These are phyloP conservation scores for Artemisia tridentata DNA, from an alignment of 129 eudicot genomes.

Conservation along the genomic window DNA sequence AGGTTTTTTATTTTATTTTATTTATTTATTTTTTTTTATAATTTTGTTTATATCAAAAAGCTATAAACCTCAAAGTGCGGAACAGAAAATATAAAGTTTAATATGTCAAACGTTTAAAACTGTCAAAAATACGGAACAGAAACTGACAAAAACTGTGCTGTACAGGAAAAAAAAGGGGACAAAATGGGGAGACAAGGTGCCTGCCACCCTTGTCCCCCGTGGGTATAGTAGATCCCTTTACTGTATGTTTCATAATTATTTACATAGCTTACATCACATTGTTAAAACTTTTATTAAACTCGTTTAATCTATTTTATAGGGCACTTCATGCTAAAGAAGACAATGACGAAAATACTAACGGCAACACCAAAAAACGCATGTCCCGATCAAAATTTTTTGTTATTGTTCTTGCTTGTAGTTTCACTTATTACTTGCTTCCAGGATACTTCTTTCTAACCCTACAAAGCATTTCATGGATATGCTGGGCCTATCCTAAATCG, in stretches of 20 bases:
- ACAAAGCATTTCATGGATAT: constrained; percentile 61
- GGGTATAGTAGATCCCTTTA: too few relatives aligned
- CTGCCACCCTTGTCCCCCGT: too few relatives aligned
- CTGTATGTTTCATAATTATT: neutral
- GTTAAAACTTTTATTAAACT: neutral
- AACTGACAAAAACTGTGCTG: too few relatives aligned
- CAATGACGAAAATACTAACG: neutral
- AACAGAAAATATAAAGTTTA: too few relatives aligned
- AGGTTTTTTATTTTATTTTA: too few relatives aligned
- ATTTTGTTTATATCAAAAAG: too few relatives aligned
- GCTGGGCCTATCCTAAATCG: constrained; percentile 63
- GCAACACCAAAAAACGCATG: constrained; percentile 30
- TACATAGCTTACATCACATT: neutral
- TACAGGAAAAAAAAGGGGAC: too few relatives aligned
- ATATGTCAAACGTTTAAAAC: too few relatives aligned
- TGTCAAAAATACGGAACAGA: too few relatives aligned
- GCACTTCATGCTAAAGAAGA: constrained; percentile 56
- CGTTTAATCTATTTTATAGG: constrained; percentile 29
- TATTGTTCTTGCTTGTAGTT: constrained; percentile 61
- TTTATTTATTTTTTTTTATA: too few relatives aligned
- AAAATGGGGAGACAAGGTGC: too few relatives aligned
- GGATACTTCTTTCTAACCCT: constrained; percentile 60
- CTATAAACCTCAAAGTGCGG: too few relatives aligned
- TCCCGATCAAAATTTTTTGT: constrained; percentile 67
- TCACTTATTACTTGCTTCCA: constrained; percentile 59